Evolutionary conservation across 306 rosid genomes (phyloP), one percentile per base, ranked within the genome.

Genomic region (Acacia crassicarpa): DNA sequence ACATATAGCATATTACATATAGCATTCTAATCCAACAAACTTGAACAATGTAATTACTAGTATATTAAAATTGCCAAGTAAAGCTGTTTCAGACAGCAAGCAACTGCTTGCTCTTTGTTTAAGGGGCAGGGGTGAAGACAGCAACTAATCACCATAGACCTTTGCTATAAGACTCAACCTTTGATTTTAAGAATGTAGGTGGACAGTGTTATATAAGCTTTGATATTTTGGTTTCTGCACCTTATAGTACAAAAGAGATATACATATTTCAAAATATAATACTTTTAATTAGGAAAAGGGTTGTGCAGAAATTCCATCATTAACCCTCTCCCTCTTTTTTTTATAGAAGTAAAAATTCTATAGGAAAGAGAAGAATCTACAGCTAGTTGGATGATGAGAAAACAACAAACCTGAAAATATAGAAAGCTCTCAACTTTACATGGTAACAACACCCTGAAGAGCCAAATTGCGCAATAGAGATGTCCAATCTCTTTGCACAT

Each of bases 1-100:
- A 56, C 69, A 75, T 69, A 51, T 75, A 23, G 73, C 76, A 68
- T 11, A n/a, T n/a, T n/a, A 56, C 69, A 75, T 69, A 51, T 75
- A 23, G 73, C 76, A 68, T 11, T 5, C 15, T 62, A 51, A 63
- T 77, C 32, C 19, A 8, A 75, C 11, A 74, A 32, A 63, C 79
- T 73, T 30, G 59, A 44, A 61, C 32, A 14, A 68, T 66, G 71
- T 32, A 81, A 66, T 62, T 38, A 6, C 41, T 0, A 6, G 41
- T 32, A 49, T 71, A 73, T 46, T 38, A 74, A 44, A 25, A 63
- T 38, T 59, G 53, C 53, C 16, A 61, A n/a, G 25, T 27, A 46
- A 65, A 69, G 7, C 9, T 38, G 66, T n/a, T 78, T 51, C 81
- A 74, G 41, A 67, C 62, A 67, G 65, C 62, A 67, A 67, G 27